Base-by-base conservation (phyloP, 2,329 filamentous ascomycete species). In the Drechslera avenae region DNA sequence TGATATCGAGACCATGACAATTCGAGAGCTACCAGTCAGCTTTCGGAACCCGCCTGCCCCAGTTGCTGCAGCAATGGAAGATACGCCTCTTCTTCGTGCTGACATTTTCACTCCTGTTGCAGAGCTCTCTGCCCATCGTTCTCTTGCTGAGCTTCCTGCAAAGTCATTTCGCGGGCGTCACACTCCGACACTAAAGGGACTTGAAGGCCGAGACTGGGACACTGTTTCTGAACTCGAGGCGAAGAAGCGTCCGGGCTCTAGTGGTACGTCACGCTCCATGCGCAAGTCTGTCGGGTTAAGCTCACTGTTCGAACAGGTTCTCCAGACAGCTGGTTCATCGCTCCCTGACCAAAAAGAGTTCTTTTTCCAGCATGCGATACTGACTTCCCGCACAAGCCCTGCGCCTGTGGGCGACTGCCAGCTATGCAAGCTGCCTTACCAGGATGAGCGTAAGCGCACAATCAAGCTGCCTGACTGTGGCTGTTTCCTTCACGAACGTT, bases 221-320 rank as follows among this genome's bases (percentile, higher is more conserved):
- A 28, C 26, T 28, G 26, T 13, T 28, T 28, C 26, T 10, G 26
- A 28, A 12, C 26, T 28, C 9, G 26, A 28, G 26, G 26, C 26
- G 3, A 28, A 28, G 9, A 12, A 28, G 26, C 26, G 9, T 10
- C 26, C 26, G 4, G 10, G 7, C 3, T n/a, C 23, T n/a, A 40
- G 17, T n/a, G 13, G 37, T 36, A 44, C n/a, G 43, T 46, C 40
- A 5, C 18, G 7, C 5, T 30, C n/a, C 12, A 34, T 28, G 13
- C 30, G 17, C 16, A n/a, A 39, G 3, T 36, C 47, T 9, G 23
- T n/a, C 2, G 8, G 23, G 13, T 5, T 57, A 5, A 41, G 37
- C 52, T 52, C 43, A 48, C 41, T 42, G 10, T 41, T 59, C 5
- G 34, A 48, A 31, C 18, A 59, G 50, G 28, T 48, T 18, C 16